phyloP scores from a whole-genome alignment of 495 filamentous ascomycete genomes.

The Rhypophila decipiens region DNA sequence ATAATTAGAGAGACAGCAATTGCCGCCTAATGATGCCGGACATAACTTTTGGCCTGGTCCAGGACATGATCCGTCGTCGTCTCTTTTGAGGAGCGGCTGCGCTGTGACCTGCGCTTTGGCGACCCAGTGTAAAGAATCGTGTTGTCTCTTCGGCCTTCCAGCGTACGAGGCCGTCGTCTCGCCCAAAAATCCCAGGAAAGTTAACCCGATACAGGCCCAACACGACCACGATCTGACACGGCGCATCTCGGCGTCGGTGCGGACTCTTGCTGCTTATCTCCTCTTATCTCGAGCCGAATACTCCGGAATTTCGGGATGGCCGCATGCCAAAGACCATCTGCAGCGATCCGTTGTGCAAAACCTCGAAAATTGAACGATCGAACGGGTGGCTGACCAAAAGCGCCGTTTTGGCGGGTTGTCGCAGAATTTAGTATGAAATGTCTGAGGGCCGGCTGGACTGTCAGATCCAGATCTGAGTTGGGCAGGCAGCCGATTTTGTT shows the following conservation, averaged over 20 bases:
- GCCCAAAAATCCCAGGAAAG: slow-evolving; percentile 19
- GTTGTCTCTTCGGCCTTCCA: slow-evolving; percentile 6
- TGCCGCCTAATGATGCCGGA: slow-evolving; percentile 28
- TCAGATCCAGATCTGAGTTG: slow-evolving; percentile 1
- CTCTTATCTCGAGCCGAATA: slow-evolving; percentile 6
- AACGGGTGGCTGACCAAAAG: background rate
- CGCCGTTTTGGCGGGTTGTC: background rate
- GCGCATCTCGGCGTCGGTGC: slow-evolving; percentile 24
- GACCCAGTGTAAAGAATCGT: slow-evolving; percentile 24
- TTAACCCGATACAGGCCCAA: slow-evolving; percentile 19
- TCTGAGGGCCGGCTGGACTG: background rate
- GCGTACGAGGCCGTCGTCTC: slow-evolving; percentile 16
- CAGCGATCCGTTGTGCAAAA: background rate
- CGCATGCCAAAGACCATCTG: slow-evolving; percentile 3
- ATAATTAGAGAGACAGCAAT: slow-evolving; percentile 38
- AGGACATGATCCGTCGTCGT: slow-evolving; percentile 18
- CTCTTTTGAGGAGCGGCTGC: slow-evolving; percentile 12
- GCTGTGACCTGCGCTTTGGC: slow-evolving; percentile 31
- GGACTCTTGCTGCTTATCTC: slow-evolving; percentile 9
- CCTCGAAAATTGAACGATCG: background rate
- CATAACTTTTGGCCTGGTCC: slow-evolving; percentile 24
- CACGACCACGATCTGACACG: slow-evolving; percentile 20
- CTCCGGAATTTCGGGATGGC: background rate
- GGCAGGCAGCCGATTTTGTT: slow-evolving; percentile 14
- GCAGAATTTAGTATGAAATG: background rate